Evolutionary conservation across 2,329 filamentous ascomycete species (phyloP), one percentile per base, ranked within the genome.

Genomic region (Xylariaceae sp.): DNA sequence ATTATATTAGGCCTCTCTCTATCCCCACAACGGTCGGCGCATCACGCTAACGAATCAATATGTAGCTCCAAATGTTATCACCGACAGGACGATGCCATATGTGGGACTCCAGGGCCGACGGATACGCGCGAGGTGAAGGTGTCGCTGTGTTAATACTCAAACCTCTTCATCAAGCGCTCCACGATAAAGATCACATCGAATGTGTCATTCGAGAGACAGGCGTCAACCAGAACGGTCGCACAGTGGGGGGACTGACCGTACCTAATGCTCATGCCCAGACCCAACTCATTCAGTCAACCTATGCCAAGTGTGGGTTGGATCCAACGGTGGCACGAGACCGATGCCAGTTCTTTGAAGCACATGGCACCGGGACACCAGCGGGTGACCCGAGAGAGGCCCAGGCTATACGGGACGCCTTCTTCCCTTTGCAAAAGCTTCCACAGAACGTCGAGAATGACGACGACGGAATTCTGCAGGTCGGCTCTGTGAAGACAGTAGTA

Each of bases 141-240:
- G n/a, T 29, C n/a, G 26, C 26, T n/a, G 26, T n/a, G 26, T n/a
- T 29, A n/a, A n/a, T 29, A n/a, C 26, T 29, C 26, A 29, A 29
- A n/a, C 9, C 26, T n/a, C n/a, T 29, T 9, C 9, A n/a, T 29
- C 26, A 29, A 29, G 26, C 26, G n/a, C n/a, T n/a, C n/a, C n/a
- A n/a, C n/a, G 63, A 64, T 34, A 56, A 57, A 4, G 65, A 67
- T 37, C 47, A 55, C 6, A 60, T 67, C 19, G 51, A 63, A 16
- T 57, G 56, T 11, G 50, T 67, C 11, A 62, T 67, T 42, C 57
- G 56, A 18, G 53, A 59, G 42, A 57, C 60, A 0, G 62, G 56
- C 1, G 22, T 43, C 2, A 57, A 54, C n/a, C 51, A 54, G 18
- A 50, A 55, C 9, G 54, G 53, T 2, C 39, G 31, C 15, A 47